Percentiles rank a stretch among this genome's conserved stretches.
Conservation (phyloP, 2,329 filamentous ascomycete species). For the Talaromyces amestolkiae region DNA sequence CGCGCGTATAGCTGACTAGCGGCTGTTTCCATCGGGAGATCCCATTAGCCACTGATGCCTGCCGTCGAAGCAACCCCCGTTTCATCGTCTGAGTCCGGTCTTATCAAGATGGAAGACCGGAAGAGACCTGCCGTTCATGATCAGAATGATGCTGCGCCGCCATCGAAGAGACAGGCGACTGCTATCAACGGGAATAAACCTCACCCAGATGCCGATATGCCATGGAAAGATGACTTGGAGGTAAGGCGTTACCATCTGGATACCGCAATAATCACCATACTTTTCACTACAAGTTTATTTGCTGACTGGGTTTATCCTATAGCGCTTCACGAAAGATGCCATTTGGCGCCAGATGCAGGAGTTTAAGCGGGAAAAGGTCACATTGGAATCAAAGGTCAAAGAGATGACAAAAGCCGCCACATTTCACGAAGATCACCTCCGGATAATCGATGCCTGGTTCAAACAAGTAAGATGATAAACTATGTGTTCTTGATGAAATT, state of each 20-base stretch:
- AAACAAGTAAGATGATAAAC: constrained; percentile 65
- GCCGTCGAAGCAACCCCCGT: constrained; percentile 72
- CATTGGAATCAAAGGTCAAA: constrained; percentile 75
- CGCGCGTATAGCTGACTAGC: constrained; percentile 22
- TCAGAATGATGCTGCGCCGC: constrained; percentile 79
- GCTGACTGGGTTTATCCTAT: constrained; percentile 30
- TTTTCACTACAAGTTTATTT: constrained; percentile 36
- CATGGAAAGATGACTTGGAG: constrained; percentile 69
- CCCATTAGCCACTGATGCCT: constrained; percentile 73
- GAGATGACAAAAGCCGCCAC: constrained; percentile 74
- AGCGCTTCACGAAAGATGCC: constrained; percentile 93
- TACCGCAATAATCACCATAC: neutral
- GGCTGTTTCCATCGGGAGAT: constrained; percentile 17
- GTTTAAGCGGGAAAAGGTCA: constrained; percentile 85
- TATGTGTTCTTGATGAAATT: neutral
- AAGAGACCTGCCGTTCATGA: constrained; percentile 86
- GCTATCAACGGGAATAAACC: constrained; percentile 66
- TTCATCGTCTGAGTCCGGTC: constrained; percentile 72
- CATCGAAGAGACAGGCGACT: constrained; percentile 82
- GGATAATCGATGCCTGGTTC: constrained; percentile 90
- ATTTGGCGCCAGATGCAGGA: constrained; percentile 97
- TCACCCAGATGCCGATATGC: constrained; percentile 66
- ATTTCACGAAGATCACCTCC: constrained; percentile 89
- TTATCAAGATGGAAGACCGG: constrained; percentile 98
- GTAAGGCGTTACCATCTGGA: constrained; percentile 56